Evolutionary conservation across 176 grass and related monocot genomes (phyloP).

Genomic region (Rhynchospora pubera): DNA sequence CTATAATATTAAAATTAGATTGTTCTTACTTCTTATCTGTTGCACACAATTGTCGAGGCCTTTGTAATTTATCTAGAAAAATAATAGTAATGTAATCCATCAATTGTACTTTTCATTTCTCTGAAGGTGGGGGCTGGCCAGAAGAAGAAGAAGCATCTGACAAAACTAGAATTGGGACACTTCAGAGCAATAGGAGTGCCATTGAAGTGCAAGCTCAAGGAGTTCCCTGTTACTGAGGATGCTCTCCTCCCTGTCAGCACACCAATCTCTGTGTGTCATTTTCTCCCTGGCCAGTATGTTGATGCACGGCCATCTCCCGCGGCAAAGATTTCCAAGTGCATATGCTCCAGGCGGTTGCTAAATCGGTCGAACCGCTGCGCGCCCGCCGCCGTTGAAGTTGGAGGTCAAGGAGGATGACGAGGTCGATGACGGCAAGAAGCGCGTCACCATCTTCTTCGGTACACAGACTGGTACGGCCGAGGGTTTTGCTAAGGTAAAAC

Average conservation of each 20-base stretch:
- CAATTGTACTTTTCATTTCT: constrained; percentile 18
- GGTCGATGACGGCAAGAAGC: too few species aligned
- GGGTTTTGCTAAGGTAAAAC: too few species aligned
- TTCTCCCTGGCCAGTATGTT: constrained; percentile 90
- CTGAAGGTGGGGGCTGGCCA: constrained; percentile 81
- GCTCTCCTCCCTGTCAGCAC: constrained; percentile 90
- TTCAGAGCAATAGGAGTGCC: constrained; percentile 80
- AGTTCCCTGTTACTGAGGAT: constrained; percentile 92
- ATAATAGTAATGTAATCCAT: not conserved
- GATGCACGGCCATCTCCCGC: constrained; percentile 72
- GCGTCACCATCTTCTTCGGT: too few species aligned
- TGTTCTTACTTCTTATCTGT: constrained; percentile 2
- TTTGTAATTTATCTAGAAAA: not conserved
- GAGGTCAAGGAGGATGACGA: too few species aligned
- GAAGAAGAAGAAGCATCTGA: constrained; percentile 99
- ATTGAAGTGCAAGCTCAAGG: constrained; percentile 85
- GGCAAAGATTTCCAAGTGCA: constrained; percentile 95
- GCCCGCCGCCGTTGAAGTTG: too few species aligned
- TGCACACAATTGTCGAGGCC: not conserved
- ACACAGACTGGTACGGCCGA: too few species aligned
- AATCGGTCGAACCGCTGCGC: too few species aligned
- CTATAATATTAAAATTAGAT: not conserved
- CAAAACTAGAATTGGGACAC: constrained; percentile 78
- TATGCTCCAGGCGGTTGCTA: too few species aligned
- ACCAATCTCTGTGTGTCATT: constrained; percentile 75